Percentiles rank a stretch among this genome's conserved stretches.
Conservation (phyloP, 2,329 filamentous ascomycete genomes). For the Boeremia lycopersici region DNA sequence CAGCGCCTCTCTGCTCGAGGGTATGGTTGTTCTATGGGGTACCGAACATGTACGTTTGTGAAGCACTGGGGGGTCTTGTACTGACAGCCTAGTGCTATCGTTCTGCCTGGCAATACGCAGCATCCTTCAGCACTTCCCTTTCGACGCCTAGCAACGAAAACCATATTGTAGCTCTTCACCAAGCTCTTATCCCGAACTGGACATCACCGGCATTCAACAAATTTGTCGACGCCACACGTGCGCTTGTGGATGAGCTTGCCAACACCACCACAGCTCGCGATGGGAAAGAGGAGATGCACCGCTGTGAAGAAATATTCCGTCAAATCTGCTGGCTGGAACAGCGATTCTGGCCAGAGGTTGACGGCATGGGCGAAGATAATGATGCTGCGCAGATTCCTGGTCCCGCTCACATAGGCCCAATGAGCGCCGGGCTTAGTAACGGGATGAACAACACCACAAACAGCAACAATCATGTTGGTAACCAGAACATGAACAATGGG, state of each 20-base stretch:
- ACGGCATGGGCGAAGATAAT: constrained; percentile 56
- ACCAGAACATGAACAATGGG: constrained; percentile 14
- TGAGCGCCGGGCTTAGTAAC: constrained; percentile 29
- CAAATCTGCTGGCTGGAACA: constrained; percentile 57
- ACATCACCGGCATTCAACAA: constrained; percentile 57
- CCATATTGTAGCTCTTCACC: constrained; percentile 56
- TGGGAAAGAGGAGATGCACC: constrained; percentile 54
- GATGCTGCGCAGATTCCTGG: constrained; percentile 39
- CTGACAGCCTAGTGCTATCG: constrained; percentile 50
- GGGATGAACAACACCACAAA: constrained; percentile 26
- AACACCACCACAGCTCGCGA: constrained; percentile 55
- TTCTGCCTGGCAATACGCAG: constrained; percentile 56
- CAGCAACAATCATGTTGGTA: constrained; percentile 14
- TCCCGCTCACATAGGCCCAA: constrained; percentile 20
- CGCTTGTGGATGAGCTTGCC: constrained; percentile 57
- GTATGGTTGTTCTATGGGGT: constrained; percentile 76
- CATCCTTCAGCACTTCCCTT: constrained; percentile 50
- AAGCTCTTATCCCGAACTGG: constrained; percentile 59
- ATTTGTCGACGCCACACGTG: constrained; percentile 56
- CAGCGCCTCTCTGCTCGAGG: constrained; percentile 65
- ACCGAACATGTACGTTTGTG: constrained; percentile 64
- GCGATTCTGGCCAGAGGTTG: constrained; percentile 57
- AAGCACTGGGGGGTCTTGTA: not conserved
- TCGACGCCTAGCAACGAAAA: constrained; percentile 47
- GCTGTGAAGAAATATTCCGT: constrained; percentile 55